Evolutionary conservation across 176 grass and related monocot species (phyloP), one percentile per base, ranked within the genome.

Genomic region (Oryza glaberrima): DNA sequence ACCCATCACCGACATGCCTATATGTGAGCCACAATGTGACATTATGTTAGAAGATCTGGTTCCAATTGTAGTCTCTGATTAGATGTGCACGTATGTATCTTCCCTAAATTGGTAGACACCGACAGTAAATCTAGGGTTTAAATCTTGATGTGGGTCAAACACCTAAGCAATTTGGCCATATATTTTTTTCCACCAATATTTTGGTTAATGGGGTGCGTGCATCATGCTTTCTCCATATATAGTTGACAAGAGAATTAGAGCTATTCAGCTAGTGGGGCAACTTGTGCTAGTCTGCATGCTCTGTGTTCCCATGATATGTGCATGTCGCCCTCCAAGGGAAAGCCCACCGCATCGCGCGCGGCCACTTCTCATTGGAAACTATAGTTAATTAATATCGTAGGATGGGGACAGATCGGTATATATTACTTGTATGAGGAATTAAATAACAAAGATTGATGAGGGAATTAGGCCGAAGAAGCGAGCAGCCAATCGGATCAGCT

Each of bases 241-340:
- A 56, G 51, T 56, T 56, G 51, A 56, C 51, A 56, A 19, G 51
- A 56, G 51, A 56, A 19, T 7, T 17, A 49, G 47, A 49, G 47
- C 3, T 49, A 49, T 0, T 56, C 15, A 56, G 51, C 51, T 58
- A 58, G 54, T 58, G 17, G 54, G 54, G 58, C 56, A n/a, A 58
- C 52, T 58, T 58, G 52, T 8, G 17, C 17, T 58, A 20, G 52
- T 5, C 38, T 48, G 20, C 28, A 28, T 28, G 28, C 51, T 5
- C 16, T 43, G 3, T 25, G 30, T 63, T 25, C 65, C 61, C 61
- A 72, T 36, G 30, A 72, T 43, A 46, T 7, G 77, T 54, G 58
- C 77, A 51, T 70, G 78, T 66, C 84, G 72, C 64, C 28, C 54
- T 75, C 79, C 79, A 40, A 36, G 26, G 26, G 78, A 87, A 77